Conservation (phyloP, 371 early-diverging fungal species). For the Funneliformis caledonium region DNA sequence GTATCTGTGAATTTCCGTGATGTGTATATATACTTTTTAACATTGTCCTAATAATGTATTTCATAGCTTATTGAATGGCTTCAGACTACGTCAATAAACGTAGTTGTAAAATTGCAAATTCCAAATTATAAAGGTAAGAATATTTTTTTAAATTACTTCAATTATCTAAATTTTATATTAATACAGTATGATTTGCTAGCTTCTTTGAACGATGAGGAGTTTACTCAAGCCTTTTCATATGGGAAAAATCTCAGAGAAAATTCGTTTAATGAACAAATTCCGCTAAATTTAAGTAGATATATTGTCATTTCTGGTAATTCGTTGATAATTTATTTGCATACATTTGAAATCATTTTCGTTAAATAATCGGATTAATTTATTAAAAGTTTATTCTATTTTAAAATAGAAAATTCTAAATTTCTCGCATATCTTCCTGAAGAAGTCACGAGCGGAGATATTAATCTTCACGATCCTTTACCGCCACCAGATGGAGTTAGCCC, state of each 20-base stretch:
- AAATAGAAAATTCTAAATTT: constrained; percentile 29
- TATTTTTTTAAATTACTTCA: neutral
- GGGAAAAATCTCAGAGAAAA: constrained; percentile 17
- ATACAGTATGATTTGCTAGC: neutral
- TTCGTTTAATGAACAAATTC: neutral
- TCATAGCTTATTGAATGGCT: constrained; percentile 21
- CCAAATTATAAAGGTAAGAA: constrained; percentile 1
- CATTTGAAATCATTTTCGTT: neutral
- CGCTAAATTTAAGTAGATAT: constrained; percentile 27
- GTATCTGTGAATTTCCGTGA: neutral
- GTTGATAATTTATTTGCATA: neutral
- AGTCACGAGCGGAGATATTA: neutral
- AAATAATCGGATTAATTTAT: neutral
- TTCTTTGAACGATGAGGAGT: neutral
- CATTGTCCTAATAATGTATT: neutral
- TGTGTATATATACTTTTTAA: neutral
- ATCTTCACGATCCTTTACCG: constrained; percentile 25
- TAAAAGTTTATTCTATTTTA: neutral
- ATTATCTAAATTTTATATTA: neutral
- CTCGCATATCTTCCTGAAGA: neutral
- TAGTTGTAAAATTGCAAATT: constrained; percentile 3
- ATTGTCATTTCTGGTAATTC: constrained; percentile 20
- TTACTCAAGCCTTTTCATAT: neutral
- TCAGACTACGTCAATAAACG: neutral
- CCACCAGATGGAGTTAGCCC: constrained; percentile 19